A percentile compares a stretch with the other conserved stretches of the same genome.
phyloP scores from a whole-genome alignment of 148 eudicot genomes.

The Nepenthes gracilis region DNA sequence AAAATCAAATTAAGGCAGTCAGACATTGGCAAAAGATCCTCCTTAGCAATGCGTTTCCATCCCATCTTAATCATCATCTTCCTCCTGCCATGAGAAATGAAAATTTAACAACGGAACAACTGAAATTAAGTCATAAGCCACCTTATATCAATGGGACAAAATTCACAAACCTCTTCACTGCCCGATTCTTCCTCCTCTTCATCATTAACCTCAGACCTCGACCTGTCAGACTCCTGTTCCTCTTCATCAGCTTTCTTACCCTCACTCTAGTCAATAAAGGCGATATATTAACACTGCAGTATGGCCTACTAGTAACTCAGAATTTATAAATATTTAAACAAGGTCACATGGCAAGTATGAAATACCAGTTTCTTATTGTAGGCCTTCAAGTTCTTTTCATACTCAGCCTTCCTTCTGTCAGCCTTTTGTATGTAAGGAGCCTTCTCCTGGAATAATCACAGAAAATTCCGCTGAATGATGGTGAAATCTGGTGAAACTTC shows the following conservation, averaged over 20 bases:
- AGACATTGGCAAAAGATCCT: too few species aligned
- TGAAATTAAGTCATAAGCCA: too few species aligned
- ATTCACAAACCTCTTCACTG: slow-evolving; percentile 1
- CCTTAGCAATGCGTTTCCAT: neutral
- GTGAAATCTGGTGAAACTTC: too few species aligned
- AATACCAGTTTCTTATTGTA: slow-evolving; percentile 9
- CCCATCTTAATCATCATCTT: neutral
- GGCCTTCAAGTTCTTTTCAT: slow-evolving; percentile 4
- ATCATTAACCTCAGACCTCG: slow-evolving; percentile 3
- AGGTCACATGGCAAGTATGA: neutral
- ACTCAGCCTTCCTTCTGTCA: slow-evolving; percentile 7
- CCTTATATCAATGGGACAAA: neutral
- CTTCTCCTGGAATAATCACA: slow-evolving; percentile 10
- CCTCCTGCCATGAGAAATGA: neutral
- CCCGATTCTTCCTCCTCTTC: neutral
- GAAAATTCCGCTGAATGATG: too few species aligned
- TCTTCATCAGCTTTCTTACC: neutral
- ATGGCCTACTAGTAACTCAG: too few species aligned
- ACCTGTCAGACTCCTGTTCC: slow-evolving; percentile 2
- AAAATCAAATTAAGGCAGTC: too few species aligned
- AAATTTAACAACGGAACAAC: too few species aligned
- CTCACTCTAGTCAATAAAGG: neutral
- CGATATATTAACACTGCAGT: neutral
- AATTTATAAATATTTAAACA: neutral
- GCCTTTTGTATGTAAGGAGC: slow-evolving; percentile 8